A percentile compares a stretch with the other conserved stretches of the same genome.
phyloP scores from a whole-genome alignment of 2,329 filamentous ascomycete genomes.

The Piedraia hortae region DNA sequence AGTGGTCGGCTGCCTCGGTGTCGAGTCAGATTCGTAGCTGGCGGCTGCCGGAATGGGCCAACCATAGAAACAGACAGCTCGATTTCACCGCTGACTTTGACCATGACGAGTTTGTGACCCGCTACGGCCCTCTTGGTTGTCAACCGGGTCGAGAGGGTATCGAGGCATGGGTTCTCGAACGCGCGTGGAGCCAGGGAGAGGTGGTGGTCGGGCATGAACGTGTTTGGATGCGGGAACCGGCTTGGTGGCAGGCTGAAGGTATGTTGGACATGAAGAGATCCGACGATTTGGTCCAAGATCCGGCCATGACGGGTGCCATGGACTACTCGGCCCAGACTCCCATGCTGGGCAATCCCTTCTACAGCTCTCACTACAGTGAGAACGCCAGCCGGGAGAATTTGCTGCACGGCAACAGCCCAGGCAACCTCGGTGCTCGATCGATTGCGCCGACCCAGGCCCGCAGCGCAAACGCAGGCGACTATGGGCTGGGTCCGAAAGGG shows the following conservation, averaged over 20 bases:
- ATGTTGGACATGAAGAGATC: conserved; percentile 73
- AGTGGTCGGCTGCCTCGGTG: conserved; percentile 80
- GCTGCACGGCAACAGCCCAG: conserved; percentile 23
- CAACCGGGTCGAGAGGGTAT: conserved; percentile 76
- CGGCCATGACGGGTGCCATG: conserved; percentile 26
- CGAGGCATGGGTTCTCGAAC: conserved; percentile 77
- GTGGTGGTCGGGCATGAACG: conserved; percentile 74
- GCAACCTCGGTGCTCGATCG: conserved; percentile 15
- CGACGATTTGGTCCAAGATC: conserved; percentile 14
- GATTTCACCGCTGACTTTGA: conserved; percentile 97
- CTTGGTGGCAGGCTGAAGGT: conserved; percentile 94
- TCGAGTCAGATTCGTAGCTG: conserved; percentile 81
- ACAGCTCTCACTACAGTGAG: conserved; percentile 14
- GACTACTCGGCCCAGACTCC: conserved; percentile 38
- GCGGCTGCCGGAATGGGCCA: conserved; percentile 90
- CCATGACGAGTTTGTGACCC: conserved; percentile 62
- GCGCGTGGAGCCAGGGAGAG: conserved; percentile 95
- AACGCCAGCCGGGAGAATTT: conserved; percentile 43
- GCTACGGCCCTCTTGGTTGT: conserved; percentile 64
- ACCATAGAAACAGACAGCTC: conserved; percentile 64
- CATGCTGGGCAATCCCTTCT: conserved; percentile 10
- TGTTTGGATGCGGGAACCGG: conserved; percentile 78
- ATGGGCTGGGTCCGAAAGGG: conserved; percentile 66
- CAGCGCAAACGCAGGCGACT: conserved; percentile 37
- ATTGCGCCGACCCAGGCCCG: conserved; percentile 29